These are phyloP conservation scores for Thalassiosira profunda DNA, from an alignment of 108 stramenopile species.

Conservation along the genomic window DNA sequence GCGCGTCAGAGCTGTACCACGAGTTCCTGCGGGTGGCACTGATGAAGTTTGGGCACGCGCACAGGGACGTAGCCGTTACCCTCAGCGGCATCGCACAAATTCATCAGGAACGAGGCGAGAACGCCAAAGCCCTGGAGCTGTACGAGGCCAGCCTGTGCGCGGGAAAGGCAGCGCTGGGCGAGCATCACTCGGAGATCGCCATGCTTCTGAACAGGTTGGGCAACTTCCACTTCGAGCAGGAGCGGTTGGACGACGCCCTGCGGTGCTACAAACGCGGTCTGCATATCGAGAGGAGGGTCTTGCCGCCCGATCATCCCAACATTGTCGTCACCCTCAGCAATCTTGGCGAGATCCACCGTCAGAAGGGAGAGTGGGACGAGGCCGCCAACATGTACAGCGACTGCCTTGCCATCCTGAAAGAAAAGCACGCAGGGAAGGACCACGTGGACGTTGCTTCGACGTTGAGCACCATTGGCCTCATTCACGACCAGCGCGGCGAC, in stretches of 20 bases:
- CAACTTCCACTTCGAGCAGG: slow-evolving; percentile 60
- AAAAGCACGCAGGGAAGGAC: slow-evolving; percentile 14
- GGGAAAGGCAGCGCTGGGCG: slow-evolving; percentile 42
- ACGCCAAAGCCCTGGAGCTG: slow-evolving; percentile 29
- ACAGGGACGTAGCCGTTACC: slow-evolving; percentile 59
- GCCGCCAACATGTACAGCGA: slow-evolving; percentile 56
- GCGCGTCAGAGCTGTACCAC: slow-evolving; percentile 52
- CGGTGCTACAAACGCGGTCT: slow-evolving; percentile 61
- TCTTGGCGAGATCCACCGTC: slow-evolving; percentile 68
- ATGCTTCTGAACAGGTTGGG: slow-evolving; percentile 56
- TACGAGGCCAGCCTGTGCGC: slow-evolving; percentile 51
- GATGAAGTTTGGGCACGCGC: slow-evolving; percentile 47
- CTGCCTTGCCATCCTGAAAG: slow-evolving; percentile 42
- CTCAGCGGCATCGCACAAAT: slow-evolving; percentile 64
- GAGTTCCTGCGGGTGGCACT: slow-evolving; percentile 49
- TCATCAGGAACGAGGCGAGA: slow-evolving; percentile 56
- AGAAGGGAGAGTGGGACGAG: slow-evolving; percentile 38
- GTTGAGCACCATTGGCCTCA: slow-evolving; percentile 59
- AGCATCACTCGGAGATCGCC: slow-evolving; percentile 57
- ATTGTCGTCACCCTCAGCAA: slow-evolving; percentile 64
- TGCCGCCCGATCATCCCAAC: slow-evolving; percentile 53
- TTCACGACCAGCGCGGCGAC: slow-evolving; percentile 52
- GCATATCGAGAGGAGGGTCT: slow-evolving; percentile 48
- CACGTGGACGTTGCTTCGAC: slow-evolving; percentile 53
- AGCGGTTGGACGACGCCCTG: slow-evolving; percentile 56